phyloP scores from a whole-genome alignment of 139 green algal species.

The Chlamydomonas applanata region DNA sequence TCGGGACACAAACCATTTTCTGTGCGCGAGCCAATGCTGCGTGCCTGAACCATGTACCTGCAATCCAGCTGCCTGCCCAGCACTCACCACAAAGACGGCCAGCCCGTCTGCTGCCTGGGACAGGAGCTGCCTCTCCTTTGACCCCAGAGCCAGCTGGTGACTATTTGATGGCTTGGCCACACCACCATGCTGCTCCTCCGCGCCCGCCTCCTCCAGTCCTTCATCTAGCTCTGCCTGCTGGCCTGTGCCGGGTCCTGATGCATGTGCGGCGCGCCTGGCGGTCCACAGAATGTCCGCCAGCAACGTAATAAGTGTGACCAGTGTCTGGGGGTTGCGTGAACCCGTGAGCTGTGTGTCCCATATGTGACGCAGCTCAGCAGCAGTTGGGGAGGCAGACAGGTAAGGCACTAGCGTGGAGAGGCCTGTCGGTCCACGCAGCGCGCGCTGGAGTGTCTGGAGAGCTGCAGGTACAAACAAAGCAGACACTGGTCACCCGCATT shows the following conservation, averaged over 20 bases:
- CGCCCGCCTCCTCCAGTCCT: neutral
- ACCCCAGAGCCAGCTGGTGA: neutral
- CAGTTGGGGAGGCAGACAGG: constrained; percentile 11
- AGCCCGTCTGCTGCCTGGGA: neutral
- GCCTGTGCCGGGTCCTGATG: constrained; percentile 1
- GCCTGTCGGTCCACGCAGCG: constrained; percentile 8
- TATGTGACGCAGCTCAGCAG: constrained; percentile 15
- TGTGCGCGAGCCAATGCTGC: neutral
- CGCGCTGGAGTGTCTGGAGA: neutral
- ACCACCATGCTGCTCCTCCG: too few species aligned
- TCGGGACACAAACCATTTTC: too few species aligned
- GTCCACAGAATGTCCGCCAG: constrained; percentile 13
- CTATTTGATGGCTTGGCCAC: neutral
- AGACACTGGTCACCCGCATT: too few species aligned
- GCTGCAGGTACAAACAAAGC: too few species aligned
- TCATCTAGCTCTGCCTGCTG: neutral
- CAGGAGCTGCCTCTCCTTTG: constrained; percentile 1
- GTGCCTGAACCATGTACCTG: too few species aligned
- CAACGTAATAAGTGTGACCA: constrained; percentile 23
- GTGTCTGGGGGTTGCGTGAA: constrained; percentile 14
- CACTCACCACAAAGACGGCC: too few species aligned
- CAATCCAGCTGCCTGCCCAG: too few species aligned
- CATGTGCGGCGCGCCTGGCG: neutral
- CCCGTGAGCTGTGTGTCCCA: constrained; percentile 31
- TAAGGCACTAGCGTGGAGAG: constrained; percentile 11